Conservation (phyloP, 495 filamentous ascomycete genomes). For the Hypoxylon lenormandii region DNA sequence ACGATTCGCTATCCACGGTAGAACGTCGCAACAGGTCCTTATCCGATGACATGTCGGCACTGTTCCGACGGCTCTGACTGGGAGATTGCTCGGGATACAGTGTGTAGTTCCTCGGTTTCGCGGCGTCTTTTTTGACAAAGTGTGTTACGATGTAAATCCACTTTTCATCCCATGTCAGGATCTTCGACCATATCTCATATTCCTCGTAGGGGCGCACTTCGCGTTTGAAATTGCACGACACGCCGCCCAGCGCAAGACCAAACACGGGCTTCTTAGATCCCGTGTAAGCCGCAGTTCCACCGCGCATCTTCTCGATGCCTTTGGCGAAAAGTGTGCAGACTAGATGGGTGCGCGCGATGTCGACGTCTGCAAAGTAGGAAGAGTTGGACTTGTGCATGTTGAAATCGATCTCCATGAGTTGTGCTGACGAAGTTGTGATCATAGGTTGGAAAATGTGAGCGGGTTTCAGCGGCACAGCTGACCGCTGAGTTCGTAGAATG, state of each 20-base stretch:
- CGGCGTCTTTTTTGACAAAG: constrained; percentile 73
- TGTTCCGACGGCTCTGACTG: constrained; percentile 41
- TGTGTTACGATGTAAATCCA: constrained; percentile 83
- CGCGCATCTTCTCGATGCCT: constrained; percentile 64
- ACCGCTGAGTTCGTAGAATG: constrained; percentile 44
- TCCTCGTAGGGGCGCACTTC: constrained; percentile 75
- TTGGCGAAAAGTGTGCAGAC: constrained; percentile 70
- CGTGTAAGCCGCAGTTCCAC: constrained; percentile 52
- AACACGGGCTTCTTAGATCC: constrained; percentile 60
- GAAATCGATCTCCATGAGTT: constrained; percentile 55
- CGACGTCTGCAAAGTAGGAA: constrained; percentile 80
- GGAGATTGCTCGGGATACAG: constrained; percentile 57
- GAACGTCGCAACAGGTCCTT: constrained; percentile 11
- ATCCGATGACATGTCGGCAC: constrained; percentile 39
- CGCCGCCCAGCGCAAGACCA: constrained; percentile 68
- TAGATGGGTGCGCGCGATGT: constrained; percentile 73
- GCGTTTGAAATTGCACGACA: constrained; percentile 73
- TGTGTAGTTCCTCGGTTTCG: constrained; percentile 60
- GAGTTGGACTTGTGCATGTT: constrained; percentile 71
- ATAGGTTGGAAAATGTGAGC: constrained; percentile 51
- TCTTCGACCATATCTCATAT: constrained; percentile 74
- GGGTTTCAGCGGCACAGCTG: constrained; percentile 41
- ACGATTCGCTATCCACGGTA: constrained; percentile 27
- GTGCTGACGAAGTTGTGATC: constrained; percentile 50
- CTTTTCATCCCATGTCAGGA: constrained; percentile 82